Conservation (phyloP, 495 filamentous ascomycete species). For the Letharia columbiana region DNA sequence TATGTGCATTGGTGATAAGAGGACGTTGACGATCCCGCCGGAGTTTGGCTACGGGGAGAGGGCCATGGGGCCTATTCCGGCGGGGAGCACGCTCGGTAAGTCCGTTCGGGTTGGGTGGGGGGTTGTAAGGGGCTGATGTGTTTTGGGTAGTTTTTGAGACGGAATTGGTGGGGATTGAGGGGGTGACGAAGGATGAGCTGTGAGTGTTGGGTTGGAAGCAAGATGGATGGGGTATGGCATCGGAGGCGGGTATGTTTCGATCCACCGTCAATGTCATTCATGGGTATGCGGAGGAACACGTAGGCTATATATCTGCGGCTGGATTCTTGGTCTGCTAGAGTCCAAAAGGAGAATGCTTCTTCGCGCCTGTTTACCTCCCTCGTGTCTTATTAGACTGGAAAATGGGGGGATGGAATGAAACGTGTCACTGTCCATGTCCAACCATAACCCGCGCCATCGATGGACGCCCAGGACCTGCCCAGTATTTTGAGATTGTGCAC, state of each 20-base stretch:
- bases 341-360: background rate
- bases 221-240: background rate
- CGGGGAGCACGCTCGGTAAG: conserved; percentile 61
- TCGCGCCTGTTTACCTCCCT: background rate
- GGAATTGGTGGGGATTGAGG: conserved; percentile 78
- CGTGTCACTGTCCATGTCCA: background rate
- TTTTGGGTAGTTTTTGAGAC: conserved; percentile 37
- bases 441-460: too few relatives aligned
- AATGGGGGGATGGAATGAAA: background rate
- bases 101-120: background rate
- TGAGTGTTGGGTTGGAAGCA: conserved; percentile 24
- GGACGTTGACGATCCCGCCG: conserved; percentile 84
- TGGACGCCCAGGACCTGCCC: too few relatives aligned
- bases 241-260: background rate
- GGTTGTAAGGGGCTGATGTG: background rate
- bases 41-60: conserved; percentile 74
- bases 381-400: background rate
- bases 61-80: conserved; percentile 68
- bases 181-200: conserved; percentile 58
- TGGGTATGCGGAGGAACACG: background rate
- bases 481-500: too few relatives aligned
- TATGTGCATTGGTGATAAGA: conserved; percentile 97
- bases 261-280: background rate
- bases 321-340: background rate
- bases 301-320: background rate